A percentile compares a stretch with the other conserved stretches of the same genome.
phyloP scores from a whole-genome alignment of 306 rosid genomes.

The Glycine soja region DNA sequence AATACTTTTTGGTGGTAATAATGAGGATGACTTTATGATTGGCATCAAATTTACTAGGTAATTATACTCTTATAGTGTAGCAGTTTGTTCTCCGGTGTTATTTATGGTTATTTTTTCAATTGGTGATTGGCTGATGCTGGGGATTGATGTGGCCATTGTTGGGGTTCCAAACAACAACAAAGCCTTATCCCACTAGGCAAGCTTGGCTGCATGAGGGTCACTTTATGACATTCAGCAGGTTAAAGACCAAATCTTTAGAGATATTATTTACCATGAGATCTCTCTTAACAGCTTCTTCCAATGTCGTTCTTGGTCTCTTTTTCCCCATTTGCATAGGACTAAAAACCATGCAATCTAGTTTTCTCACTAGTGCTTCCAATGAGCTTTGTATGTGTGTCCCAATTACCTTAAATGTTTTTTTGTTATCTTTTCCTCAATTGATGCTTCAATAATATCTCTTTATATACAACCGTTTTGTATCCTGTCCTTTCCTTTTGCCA shows the following conservation, averaged over 20 bases:
- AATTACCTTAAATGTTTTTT: neutral
- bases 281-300: neutral
- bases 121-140: slow-evolving; percentile 13
- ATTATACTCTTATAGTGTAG: slow-evolving; percentile 28
- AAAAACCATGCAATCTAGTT: neutral
- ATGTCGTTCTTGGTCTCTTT: neutral
- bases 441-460: neutral
- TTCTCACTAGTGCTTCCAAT: neutral
- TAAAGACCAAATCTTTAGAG: neutral
- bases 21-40: slow-evolving; percentile 84
- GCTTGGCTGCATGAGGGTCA: neutral
- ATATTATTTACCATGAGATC: neutral
- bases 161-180: neutral
- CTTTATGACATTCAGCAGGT: neutral
- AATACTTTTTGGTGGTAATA: slow-evolving; percentile 83
- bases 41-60: slow-evolving; percentile 95
- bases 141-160: slow-evolving; percentile 12
- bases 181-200: neutral
- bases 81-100: slow-evolving; percentile 35
- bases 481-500: neutral
- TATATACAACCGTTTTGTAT: neutral
- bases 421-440: neutral
- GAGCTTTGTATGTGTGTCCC: neutral
- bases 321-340: neutral
- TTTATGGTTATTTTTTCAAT: slow-evolving; percentile 28